Conservation (phyloP, 2,329 filamentous ascomycete species). For the Ascochyta rabiei region DNA sequence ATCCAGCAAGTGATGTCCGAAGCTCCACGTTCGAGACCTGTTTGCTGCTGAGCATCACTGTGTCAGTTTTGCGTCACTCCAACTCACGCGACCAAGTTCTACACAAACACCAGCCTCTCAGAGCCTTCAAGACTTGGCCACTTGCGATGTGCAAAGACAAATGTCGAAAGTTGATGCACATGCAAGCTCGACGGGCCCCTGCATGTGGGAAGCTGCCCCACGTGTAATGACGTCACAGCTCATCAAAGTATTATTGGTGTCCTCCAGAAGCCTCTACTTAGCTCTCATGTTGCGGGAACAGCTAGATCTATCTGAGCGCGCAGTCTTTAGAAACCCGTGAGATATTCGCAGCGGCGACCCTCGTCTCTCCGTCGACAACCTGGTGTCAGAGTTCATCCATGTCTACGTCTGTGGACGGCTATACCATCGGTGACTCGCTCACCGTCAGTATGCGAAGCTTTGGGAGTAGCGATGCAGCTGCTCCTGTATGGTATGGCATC, state of each 20-base stretch:
- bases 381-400: no score
- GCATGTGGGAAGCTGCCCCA: slow-evolving; percentile 21
- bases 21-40: slow-evolving; percentile 2
- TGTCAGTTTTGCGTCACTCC: neutral
- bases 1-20: slow-evolving; percentile 3
- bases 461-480: no score
- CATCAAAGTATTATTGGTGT: neutral
- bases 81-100: no score
- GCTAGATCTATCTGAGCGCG: no score
- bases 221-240: slow-evolving; percentile 26
- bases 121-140: neutral
- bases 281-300: no score
- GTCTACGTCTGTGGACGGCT: no score
- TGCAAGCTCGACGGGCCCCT: slow-evolving; percentile 17
- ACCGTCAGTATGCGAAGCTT: no score
- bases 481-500: no score
- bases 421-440: no score
- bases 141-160: neutral
- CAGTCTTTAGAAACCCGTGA: no score
- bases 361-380: no score
- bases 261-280: neutral
- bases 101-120: neutral
- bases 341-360: no score
- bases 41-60: neutral
- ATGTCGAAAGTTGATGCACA: slow-evolving; percentile 13